Conservation (phyloP, 2,329 filamentous ascomycete genomes). For the Pseudocercospora cruenta region DNA sequence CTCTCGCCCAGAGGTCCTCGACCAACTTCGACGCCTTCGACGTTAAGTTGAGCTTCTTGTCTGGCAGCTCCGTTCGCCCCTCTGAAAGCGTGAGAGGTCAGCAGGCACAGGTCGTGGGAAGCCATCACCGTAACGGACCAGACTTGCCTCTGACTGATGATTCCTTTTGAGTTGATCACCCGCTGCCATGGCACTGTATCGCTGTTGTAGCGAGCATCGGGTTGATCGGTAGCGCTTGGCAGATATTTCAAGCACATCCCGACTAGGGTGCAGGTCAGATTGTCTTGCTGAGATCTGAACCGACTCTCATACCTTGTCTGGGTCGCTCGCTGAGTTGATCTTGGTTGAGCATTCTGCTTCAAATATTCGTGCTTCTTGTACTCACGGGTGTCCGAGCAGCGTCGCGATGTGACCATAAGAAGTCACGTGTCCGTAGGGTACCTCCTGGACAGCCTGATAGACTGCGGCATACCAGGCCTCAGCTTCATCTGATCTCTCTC, state of each 20-base stretch:
- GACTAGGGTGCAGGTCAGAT: slow-evolving; percentile 50
- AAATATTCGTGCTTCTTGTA: slow-evolving; percentile 38
- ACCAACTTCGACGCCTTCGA: slow-evolving; percentile 53
- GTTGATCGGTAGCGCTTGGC: slow-evolving; percentile 52
- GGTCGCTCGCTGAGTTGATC: slow-evolving; percentile 20
- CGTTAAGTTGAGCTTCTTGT: slow-evolving; percentile 51
- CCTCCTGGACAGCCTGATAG: slow-evolving; percentile 81
- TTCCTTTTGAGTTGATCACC: slow-evolving; percentile 83
- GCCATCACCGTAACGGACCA: background rate
- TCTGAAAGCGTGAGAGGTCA: slow-evolving; percentile 29
- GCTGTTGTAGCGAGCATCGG: slow-evolving; percentile 64
- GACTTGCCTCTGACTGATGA: slow-evolving; percentile 78
- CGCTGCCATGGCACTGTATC: slow-evolving; percentile 91
- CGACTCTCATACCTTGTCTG: slow-evolving; percentile 19
- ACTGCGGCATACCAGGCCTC: slow-evolving; percentile 75
- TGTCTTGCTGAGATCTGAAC: slow-evolving; percentile 5
- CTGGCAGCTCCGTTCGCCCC: slow-evolving; percentile 49
- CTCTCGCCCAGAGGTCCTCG: slow-evolving; percentile 52
- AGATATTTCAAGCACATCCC: slow-evolving; percentile 89
- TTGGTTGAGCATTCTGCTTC: slow-evolving; percentile 39
- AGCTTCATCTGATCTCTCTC: slow-evolving; percentile 67
- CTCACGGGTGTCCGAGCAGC: slow-evolving; percentile 70
- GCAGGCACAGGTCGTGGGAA: slow-evolving; percentile 9
- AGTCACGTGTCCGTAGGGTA: slow-evolving; percentile 81
- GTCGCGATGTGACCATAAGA: slow-evolving; percentile 81